Evolutionary conservation across 1,284 basidiomycete genomes (phyloP).

Genomic region (Acaromyces ingoldii): DNA sequence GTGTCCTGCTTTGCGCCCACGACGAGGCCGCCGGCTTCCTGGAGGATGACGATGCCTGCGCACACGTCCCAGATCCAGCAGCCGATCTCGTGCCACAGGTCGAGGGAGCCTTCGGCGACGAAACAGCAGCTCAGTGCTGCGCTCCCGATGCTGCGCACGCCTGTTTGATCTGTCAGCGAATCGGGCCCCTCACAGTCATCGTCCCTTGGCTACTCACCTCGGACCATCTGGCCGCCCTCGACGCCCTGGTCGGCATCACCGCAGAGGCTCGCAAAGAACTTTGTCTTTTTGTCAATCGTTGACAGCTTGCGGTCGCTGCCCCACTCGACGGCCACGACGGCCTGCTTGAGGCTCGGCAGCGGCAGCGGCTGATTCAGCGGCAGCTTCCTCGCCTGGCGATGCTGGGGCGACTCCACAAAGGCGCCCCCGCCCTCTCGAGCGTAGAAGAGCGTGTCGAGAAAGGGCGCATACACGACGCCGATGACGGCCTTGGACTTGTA

Average conservation of each 20-base stretch:
- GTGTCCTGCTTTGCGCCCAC: slow-evolving; percentile 22
- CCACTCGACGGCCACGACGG: slow-evolving; percentile 84
- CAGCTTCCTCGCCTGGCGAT: slow-evolving; percentile 55
- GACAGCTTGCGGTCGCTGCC: slow-evolving; percentile 70
- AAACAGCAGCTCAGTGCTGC: slow-evolving; percentile 45
- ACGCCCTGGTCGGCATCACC: slow-evolving; percentile 64
- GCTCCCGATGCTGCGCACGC: slow-evolving; percentile 33
- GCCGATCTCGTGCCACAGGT: slow-evolving; percentile 50
- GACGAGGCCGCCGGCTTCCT: slow-evolving; percentile 57
- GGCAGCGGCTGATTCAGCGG: slow-evolving; percentile 64
- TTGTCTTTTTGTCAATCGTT: slow-evolving; percentile 60
- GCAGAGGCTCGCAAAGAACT: slow-evolving; percentile 70
- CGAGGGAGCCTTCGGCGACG: slow-evolving; percentile 41
- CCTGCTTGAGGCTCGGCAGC: slow-evolving; percentile 71
- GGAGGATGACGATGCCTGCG: slow-evolving; percentile 85
- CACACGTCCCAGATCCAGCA: slow-evolving; percentile 53
- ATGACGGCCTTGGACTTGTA: slow-evolving; percentile 73
- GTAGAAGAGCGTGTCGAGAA: slow-evolving; percentile 72
- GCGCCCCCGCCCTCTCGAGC: slow-evolving; percentile 75
- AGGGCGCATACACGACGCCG: slow-evolving; percentile 67
- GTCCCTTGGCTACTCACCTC: slow-evolving; percentile 70
- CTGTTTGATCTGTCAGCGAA: not conserved
- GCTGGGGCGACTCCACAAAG: slow-evolving; percentile 57
- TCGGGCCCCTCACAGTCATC: not conserved
- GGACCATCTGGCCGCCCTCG: slow-evolving; percentile 74